phyloP scores from a whole-genome alignment of 2,329 filamentous ascomycete species.

The Plectosphaerella sp. region DNA sequence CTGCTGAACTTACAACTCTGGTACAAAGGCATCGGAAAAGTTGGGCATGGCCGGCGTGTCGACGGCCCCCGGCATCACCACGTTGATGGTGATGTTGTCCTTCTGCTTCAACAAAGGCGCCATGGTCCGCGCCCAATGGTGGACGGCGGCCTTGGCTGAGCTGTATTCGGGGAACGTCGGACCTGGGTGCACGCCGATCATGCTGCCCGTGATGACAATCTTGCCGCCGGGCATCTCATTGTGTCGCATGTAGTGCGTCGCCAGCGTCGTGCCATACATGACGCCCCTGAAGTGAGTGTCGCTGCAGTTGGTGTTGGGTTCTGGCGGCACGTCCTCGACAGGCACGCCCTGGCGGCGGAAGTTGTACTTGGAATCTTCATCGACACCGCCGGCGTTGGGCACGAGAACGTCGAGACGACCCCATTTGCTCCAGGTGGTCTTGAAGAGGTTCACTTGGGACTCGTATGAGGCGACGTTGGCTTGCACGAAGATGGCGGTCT shows the following conservation, averaged over 20 bases:
- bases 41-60: slow-evolving; percentile 37
- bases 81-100: slow-evolving; percentile 44
- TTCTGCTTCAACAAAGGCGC: slow-evolving; percentile 34
- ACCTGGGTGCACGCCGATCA: slow-evolving; percentile 37
- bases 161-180: slow-evolving; percentile 41
- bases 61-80: slow-evolving; percentile 41
- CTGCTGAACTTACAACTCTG: slow-evolving; percentile 16
- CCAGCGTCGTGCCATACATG: slow-evolving; percentile 42
- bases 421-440: slow-evolving; percentile 32
- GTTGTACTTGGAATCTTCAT: slow-evolving; percentile 41
- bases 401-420: slow-evolving; percentile 35
- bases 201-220: slow-evolving; percentile 38
- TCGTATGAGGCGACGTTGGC: slow-evolving; percentile 37
- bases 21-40: slow-evolving; percentile 34
- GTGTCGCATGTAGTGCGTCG: slow-evolving; percentile 48
- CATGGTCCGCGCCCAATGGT: slow-evolving; percentile 30
- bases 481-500: slow-evolving; percentile 33
- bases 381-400: slow-evolving; percentile 41
- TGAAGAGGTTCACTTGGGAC: slow-evolving; percentile 37
- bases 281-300: slow-evolving; percentile 48
- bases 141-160: slow-evolving; percentile 43
- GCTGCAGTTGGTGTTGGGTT: slow-evolving; percentile 37
- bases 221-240: slow-evolving; percentile 36
- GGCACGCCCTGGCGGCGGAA: slow-evolving; percentile 9
- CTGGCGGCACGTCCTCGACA: slow-evolving; percentile 27